A percentile compares a stretch with the other conserved stretches of the same genome.
Evolutionary conservation across 495 filamentous ascomycete species (phyloP).

Genomic region (Rusavskia elegans): DNA sequence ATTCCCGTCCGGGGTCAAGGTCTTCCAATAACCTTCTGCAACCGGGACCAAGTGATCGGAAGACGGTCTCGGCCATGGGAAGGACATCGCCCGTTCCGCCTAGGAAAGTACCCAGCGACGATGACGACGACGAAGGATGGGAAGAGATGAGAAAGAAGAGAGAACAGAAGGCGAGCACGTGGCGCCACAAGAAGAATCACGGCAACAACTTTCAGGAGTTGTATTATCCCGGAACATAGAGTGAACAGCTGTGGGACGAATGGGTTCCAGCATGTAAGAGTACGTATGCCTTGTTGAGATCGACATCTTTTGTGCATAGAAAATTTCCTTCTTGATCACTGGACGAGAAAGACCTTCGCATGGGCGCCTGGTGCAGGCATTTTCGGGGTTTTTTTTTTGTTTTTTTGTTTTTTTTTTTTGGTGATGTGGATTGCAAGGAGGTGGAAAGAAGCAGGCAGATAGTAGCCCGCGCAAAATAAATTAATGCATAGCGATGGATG

Average conservation of each 20-base stretch:
- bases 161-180: constrained; percentile 59
- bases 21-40: constrained; percentile 10
- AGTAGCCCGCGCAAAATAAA: too few relatives aligned
- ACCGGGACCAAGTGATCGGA: constrained; percentile 1
- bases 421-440: too few relatives aligned
- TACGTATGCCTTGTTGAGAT: background rate
- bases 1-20: constrained; percentile 19
- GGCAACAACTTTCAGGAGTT: background rate
- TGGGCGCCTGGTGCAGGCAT: too few relatives aligned
- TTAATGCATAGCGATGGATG: background rate
- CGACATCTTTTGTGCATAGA: background rate
- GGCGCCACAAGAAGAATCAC: constrained; percentile 47
- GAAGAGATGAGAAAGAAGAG: constrained; percentile 74
- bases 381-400: too few relatives aligned
- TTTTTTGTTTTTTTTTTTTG: too few relatives aligned
- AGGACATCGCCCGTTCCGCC: constrained; percentile 11
- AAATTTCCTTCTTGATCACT: background rate
- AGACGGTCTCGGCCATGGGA: constrained; percentile 13
- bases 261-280: background rate
- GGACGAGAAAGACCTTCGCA: too few relatives aligned
- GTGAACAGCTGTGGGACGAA: background rate
- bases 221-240: background rate
- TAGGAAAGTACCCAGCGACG: constrained; percentile 30
- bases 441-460: too few relatives aligned
- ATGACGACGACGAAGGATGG: constrained; percentile 77